These are phyloP conservation scores for Phoma sp. DNA, from an alignment of 2,329 filamentous ascomycete genomes.

Conservation along the genomic window DNA sequence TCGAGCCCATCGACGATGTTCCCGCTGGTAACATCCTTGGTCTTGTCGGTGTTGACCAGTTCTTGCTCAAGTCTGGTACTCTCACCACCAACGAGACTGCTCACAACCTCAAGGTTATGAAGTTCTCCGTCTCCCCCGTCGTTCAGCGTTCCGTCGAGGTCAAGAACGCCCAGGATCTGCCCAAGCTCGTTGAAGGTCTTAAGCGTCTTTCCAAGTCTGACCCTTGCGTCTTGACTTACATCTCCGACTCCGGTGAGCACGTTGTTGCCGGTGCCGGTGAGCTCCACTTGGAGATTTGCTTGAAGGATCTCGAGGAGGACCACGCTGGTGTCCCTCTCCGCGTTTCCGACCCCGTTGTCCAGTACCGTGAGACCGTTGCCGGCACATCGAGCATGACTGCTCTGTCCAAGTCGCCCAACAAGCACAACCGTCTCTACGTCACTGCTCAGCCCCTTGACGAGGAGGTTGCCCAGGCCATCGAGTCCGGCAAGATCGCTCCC, in stretches of 20 bases:
- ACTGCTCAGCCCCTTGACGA: slow-evolving; percentile 88
- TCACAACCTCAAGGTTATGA: slow-evolving; percentile 99
- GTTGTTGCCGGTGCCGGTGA: slow-evolving; percentile 99
- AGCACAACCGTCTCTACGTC: slow-evolving; percentile 99
- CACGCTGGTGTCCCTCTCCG: slow-evolving; percentile 98
- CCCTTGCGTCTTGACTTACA: slow-evolving; percentile 92
- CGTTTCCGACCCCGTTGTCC: slow-evolving; percentile 97
- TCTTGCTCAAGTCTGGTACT: slow-evolving; percentile 99
- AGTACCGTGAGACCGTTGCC: slow-evolving; percentile 96
- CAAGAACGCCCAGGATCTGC: slow-evolving; percentile 99
- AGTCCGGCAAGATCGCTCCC: slow-evolving; percentile 87
- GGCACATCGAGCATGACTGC: slow-evolving; percentile 90
- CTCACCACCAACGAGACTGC: slow-evolving; percentile 96
- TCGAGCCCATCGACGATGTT: slow-evolving; percentile 98
- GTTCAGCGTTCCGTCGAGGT: slow-evolving; percentile 98
- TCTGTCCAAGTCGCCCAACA: slow-evolving; percentile 99
- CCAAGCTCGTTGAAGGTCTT: slow-evolving; percentile 99
- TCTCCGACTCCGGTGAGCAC: slow-evolving; percentile 95
- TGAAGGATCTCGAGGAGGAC: slow-evolving; percentile 99
- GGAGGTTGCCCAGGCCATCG: slow-evolving; percentile 89
- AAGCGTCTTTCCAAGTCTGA: slow-evolving; percentile 99
- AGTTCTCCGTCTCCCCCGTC: slow-evolving; percentile 99
- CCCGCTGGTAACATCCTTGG: slow-evolving; percentile 99
- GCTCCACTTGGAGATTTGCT: slow-evolving; percentile 99
- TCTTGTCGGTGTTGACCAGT: slow-evolving; percentile 99